Base-by-base conservation (phyloP, 495 filamentous ascomycete genomes). In the Tuber indicum region DNA sequence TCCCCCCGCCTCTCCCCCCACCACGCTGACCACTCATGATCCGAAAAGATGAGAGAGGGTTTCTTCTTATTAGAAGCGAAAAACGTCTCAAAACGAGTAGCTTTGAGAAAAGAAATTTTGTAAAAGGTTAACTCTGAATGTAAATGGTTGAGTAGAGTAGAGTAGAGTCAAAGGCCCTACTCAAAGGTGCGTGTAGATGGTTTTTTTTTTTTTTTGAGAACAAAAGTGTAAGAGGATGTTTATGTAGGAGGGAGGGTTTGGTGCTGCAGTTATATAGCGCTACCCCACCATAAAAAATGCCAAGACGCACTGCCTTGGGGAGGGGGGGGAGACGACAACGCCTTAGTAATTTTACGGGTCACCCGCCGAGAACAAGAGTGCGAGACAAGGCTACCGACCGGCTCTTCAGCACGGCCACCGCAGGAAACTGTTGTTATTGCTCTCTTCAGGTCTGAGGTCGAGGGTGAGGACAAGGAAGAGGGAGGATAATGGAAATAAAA, bases 11-110 rank as follows among this genome's bases (percentile, higher is more conserved):
- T 1, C 69, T 44, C 36, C 76, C 74, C 44, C 75, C 45, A 26
- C 72, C 77, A 9, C 70, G 58, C 58, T 66, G 58, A 66, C 26
- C 58, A 66, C 58, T 66, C 58, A 66, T 66, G 26, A 66, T 36
- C 16, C 4, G 58, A 36, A 62, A 66, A 66, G 12, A 2, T 19
- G 32, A 19, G 26, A 14, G 14, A 17, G 0, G 32, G 32, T 32
- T 32, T 3, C 36, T 16, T 2, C 7, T 66, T 7, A 7, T 66
- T 14, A 1, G 19, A 66, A 1, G 19, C 36, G 9, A 1, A 26
- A 17, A 36, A 66, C 9, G 26, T 66, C 26, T 26, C 14, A 7
- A 36, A 36, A n/a, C 21, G 3, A 32, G 3, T 16, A 32, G 8
- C 1, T 26, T 66, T 12, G 17, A 19, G 17, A 32, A 32, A 23